Base-by-base conservation (phyloP, 1,284 basidiomycete species). In the Puccinia triticina region DNA sequence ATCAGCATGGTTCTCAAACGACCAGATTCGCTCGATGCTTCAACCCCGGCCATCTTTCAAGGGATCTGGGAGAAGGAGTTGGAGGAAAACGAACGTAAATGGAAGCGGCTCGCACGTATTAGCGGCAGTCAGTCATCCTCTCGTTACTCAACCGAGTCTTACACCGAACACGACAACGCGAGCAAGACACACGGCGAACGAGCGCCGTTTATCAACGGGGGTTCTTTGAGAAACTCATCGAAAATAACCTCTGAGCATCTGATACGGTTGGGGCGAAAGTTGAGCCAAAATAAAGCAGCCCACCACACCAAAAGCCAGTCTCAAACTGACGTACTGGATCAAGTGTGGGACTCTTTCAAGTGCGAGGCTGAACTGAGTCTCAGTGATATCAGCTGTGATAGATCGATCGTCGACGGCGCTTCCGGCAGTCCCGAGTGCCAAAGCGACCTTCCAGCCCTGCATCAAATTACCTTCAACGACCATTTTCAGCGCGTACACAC, bases 291-390 rank as follows among this genome's bases (percentile, higher is more conserved):
- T 10, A 21, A 16, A 55, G 50, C 74, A 18, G 34, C n/a, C 14
- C 8, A 53, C 2, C 53, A 8, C 10, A 37, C 74, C 23, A 61
- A 59, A 61, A 59, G 32, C 50, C 74, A 61, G 29, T 11, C 40
- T 26, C 74, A 57, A 57, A 61, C 23, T 48, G 78, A 81, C 21
- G 43, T 57, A n/a, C 40, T 81, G 34, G 66, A 69, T 48, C 34
- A 73, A 61, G 57, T 81, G 5, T 81, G 78, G 78, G 71, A 81
- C 69, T 81, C 78, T 26, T 81, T 81, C 78, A 81, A 81, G 46
- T 81, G 34, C 34, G 78, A 81, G 26, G 71, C 78, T 46, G 78
- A 81, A 32, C 53, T 81, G 4, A 81, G 78, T 50, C 69, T 81
- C 40, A 81, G 78, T 73, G 78, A 81, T 46, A 74, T 81, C 23